Evolutionary conservation across 257 asterid species (phyloP), one percentile per base, ranked within the genome.

Genomic region (Capsicum pubescens): DNA sequence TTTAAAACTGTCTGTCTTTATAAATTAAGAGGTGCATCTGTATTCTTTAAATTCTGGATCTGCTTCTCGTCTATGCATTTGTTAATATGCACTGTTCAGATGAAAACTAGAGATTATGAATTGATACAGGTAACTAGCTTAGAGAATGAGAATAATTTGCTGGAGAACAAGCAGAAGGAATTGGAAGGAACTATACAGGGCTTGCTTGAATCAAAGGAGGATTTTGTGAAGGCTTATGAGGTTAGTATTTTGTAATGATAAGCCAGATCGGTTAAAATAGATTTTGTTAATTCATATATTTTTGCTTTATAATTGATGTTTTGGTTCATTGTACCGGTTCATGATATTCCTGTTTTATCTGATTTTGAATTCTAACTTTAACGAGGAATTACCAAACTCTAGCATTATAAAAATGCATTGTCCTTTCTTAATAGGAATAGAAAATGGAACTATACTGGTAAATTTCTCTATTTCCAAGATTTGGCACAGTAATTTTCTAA

Each of bases 171-270:
- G 84, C 89, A 84, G 86, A 88, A 82, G 84, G 91, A 88, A 61
- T 46, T 88, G 88, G 84, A 85, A 55, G 92, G 81, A 83, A 86
- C 88, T 46, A 81, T 90, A 59, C 52, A 83, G 68, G 84, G 61
- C 82, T 74, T 88, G 59, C 84, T 90, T 42, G 90, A 85, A 79
- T 90, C 91, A 42, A 88, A 83, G 26, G 90, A 90, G 13, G 66
- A 83, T 81, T 90, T 90, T 80, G 68, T 70, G 54, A 87, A 88
- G 68, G 87, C 82, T n/a, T 90, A 90, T 86, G 90, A 90, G 92
- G 92, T 90, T 79, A 81, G 80, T 39, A 44, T 76, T 52, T 44
- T 80, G 21, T 19, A 63, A 63, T 63, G 70, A 8, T 21, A 63
- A 26, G 17, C 70, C 9, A 63, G 70, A 5, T 63, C 1, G 39